Percentiles rank a stretch among this genome's conserved stretches.
These are phyloP conservation scores for Cephalotrichum gorgonifer DNA, from an alignment of 2,329 filamentous ascomycete species.

Conservation along the genomic window DNA sequence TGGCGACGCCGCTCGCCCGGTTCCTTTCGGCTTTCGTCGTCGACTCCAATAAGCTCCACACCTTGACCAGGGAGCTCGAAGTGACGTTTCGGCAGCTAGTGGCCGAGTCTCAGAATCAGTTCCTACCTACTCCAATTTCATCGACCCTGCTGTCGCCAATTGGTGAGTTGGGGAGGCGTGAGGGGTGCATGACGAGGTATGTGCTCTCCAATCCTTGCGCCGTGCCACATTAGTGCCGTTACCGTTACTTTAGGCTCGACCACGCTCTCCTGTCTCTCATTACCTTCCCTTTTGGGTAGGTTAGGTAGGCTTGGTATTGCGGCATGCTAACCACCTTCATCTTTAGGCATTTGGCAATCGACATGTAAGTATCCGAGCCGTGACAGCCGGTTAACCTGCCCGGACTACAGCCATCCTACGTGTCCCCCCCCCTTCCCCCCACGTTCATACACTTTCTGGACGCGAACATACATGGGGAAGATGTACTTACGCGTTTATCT, in stretches of 20 bases:
- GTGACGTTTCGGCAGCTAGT: constrained; percentile 38
- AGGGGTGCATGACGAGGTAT: constrained; percentile 37
- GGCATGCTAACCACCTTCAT: constrained; percentile 2
- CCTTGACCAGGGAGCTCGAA: constrained; percentile 36
- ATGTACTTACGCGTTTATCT: constrained; percentile 18
- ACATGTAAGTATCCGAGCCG: constrained; percentile 42
- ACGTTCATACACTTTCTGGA: too few relatives aligned
- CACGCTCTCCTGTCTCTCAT: not conserved
- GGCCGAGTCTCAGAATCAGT: constrained; percentile 42
- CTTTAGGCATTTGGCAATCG: constrained; percentile 49
- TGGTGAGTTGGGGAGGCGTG: constrained; percentile 16
- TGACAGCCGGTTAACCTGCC: too few relatives aligned
- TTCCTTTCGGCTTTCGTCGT: constrained; percentile 43
- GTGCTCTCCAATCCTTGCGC: not conserved
- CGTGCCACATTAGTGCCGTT: too few relatives aligned
- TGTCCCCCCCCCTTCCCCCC: too few relatives aligned
- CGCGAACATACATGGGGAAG: too few relatives aligned
- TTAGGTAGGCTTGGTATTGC: not conserved
- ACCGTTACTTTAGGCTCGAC: too few relatives aligned
- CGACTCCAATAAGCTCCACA: constrained; percentile 31
- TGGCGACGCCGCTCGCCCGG: constrained; percentile 17
- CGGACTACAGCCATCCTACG: too few relatives aligned
- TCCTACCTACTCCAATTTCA: constrained; percentile 50
- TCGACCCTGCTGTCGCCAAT: constrained; percentile 45
- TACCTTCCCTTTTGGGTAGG: too few relatives aligned